These are phyloP conservation scores for Nepenthes mirabilis DNA, from an alignment of 148 eudicot species.

Conservation along the genomic window DNA sequence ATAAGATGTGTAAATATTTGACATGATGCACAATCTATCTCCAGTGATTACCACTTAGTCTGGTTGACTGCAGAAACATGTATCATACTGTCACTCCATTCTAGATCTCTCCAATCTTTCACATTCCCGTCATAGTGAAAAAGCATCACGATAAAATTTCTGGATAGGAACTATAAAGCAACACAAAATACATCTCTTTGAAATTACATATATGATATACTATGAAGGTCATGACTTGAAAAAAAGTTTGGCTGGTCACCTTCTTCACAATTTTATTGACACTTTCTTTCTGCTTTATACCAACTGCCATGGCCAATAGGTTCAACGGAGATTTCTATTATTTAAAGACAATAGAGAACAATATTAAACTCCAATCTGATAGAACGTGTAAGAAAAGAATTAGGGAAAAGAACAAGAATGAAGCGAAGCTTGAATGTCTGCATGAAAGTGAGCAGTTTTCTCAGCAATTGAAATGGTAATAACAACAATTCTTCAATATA, in stretches of 20 bases:
- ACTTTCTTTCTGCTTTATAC: constrained; percentile 45
- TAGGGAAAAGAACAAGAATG: too few species aligned
- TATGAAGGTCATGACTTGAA: background rate
- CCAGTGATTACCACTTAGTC: constrained; percentile 43
- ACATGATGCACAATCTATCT: background rate
- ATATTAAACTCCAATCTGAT: background rate
- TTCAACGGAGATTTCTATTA: constrained; percentile 23
- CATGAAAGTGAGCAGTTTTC: too few species aligned
- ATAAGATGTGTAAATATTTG: background rate
- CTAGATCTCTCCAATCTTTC: constrained; percentile 48
- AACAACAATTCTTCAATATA: too few species aligned
- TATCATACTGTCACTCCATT: constrained; percentile 43
- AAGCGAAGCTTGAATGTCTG: too few species aligned
- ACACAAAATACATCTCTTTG: background rate
- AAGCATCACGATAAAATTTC: constrained; percentile 49
- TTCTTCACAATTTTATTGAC: constrained; percentile 43
- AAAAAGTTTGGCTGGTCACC: constrained; percentile 17
- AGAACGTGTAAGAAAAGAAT: too few species aligned
- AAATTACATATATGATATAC: background rate
- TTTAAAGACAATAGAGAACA: constrained; percentile 1
- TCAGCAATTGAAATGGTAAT: too few species aligned
- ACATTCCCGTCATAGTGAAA: constrained; percentile 63
- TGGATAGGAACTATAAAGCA: constrained; percentile 31
- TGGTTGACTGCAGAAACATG: constrained; percentile 55
- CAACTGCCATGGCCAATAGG: constrained; percentile 60